Conservation (phyloP, 208 protist species). For the Porcisia hertigi region DNA sequence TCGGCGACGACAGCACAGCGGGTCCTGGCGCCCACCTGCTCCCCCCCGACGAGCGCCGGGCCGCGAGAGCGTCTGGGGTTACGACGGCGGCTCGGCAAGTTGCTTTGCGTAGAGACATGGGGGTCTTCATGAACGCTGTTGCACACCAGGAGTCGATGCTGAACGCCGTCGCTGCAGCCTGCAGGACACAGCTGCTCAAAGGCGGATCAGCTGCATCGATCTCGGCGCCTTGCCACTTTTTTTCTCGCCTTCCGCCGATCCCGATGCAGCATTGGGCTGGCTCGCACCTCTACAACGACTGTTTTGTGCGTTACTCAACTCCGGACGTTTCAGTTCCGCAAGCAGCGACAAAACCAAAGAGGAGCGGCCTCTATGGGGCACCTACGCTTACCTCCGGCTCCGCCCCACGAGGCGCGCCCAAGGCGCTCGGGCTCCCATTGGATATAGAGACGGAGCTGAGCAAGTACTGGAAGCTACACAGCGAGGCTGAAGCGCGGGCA, state of each 20-base stretch:
- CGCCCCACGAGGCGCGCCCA: not conserved
- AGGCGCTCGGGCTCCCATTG: slow-evolving; percentile 12
- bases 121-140: slow-evolving; percentile 14
- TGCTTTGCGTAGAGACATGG: slow-evolving; percentile 1
- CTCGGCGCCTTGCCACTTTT: not conserved
- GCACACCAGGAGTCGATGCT: slow-evolving; percentile 12
- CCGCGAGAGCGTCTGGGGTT: not conserved
- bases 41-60: too few relatives aligned
- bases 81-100: slow-evolving; percentile 7
- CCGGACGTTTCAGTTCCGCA: not conserved
- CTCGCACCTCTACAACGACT: slow-evolving; percentile 16
- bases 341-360: not conserved
- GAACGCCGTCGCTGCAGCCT: not conserved
- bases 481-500: slow-evolving; percentile 41
- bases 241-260: slow-evolving; percentile 4
- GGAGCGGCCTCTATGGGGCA: not conserved
- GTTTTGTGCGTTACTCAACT: slow-evolving; percentile 13
- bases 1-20: not conserved
- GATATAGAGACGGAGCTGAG: slow-evolving; percentile 38
- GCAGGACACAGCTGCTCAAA: not conserved
- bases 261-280: slow-evolving; percentile 20
- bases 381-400: not conserved
- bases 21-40: not conserved
- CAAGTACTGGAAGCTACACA: slow-evolving; percentile 44
- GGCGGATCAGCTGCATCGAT: not conserved